Evolutionary conservation across 345 rosid genomes (phyloP).

Genomic region (Passiflora organensis): DNA sequence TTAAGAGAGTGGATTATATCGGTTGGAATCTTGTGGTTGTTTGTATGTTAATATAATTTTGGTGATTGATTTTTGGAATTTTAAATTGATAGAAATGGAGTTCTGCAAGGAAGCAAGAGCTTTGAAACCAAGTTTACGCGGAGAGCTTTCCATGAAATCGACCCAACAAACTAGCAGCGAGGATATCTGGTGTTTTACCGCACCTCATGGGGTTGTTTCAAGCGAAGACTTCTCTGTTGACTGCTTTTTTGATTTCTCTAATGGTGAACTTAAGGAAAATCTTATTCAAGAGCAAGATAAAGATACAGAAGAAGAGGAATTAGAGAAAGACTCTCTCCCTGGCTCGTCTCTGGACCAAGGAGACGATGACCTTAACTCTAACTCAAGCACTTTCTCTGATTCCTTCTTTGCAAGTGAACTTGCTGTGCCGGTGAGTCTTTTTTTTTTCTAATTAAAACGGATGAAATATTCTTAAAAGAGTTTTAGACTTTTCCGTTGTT

Average conservation of each 20-base stretch:
- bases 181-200: conserved; percentile 24
- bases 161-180: conserved; percentile 32
- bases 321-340: conserved; percentile 36
- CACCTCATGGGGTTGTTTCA: conserved; percentile 17
- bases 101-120: conserved; percentile 55
- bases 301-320: conserved; percentile 29
- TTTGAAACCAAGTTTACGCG: conserved; percentile 45
- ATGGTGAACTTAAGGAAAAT: conserved; percentile 28
- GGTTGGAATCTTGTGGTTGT: background rate
- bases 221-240: conserved; percentile 66
- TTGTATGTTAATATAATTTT: background rate
- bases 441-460: background rate
- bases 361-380: conserved; percentile 37
- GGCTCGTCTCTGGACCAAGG: conserved; percentile 29
- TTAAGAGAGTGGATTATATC: background rate
- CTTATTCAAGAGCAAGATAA: conserved; percentile 23
- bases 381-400: conserved; percentile 19
- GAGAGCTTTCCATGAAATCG: conserved; percentile 31
- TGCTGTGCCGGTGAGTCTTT: conserved; percentile 34
- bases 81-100: conserved; percentile 27
- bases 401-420: conserved; percentile 29
- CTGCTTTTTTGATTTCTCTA: conserved; percentile 59
- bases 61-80: conserved; percentile 3
- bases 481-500: background rate
- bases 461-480: background rate